Evolutionary conservation across 305 asterid genomes (phyloP).

Genomic region (Vinca major): DNA sequence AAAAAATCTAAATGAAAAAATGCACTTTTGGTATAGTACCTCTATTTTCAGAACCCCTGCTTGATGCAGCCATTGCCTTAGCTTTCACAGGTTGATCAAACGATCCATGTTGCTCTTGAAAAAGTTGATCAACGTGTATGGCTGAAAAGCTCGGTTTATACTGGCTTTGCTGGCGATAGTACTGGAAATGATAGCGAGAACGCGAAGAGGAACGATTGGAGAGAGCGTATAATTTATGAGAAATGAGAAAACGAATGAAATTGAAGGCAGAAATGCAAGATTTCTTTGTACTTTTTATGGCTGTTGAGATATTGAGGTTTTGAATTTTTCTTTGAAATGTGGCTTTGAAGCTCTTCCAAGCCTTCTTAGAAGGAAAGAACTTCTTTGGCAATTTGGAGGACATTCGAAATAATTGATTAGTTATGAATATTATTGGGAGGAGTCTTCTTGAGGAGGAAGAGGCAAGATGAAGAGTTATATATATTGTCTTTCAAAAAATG

Average conservation of each 20-base stretch:
- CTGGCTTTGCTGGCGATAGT: conserved; percentile 5
- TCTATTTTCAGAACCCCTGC: neutral
- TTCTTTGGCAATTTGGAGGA: conserved; percentile 30
- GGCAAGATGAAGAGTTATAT: conserved; percentile 17
- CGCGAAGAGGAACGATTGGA: conserved; percentile 10
- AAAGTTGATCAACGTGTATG: conserved; percentile 29
- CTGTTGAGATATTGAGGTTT: conserved; percentile 16
- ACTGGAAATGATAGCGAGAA: conserved; percentile 9
- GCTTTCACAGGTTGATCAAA: neutral
- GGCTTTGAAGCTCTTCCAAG: conserved; percentile 31
- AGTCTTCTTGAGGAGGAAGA: conserved; percentile 5
- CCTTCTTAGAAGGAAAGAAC: conserved; percentile 27
- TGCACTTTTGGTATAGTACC: no score
- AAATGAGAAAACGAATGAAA: conserved; percentile 14
- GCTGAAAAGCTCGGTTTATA: conserved; percentile 17
- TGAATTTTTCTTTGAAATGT: conserved; percentile 21
- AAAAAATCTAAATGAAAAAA: no score
- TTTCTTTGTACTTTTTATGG: conserved; percentile 23
- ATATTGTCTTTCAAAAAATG: neutral
- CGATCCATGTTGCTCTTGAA: conserved; percentile 14
- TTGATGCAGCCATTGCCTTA: conserved; percentile 19
- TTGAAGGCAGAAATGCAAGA: conserved; percentile 9
- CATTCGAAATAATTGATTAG: conserved; percentile 18
- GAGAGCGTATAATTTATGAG: conserved; percentile 15
- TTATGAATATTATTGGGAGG: neutral